Conservation (phyloP, 2,329 filamentous ascomycete genomes). For the Orbilia brochopaga region DNA sequence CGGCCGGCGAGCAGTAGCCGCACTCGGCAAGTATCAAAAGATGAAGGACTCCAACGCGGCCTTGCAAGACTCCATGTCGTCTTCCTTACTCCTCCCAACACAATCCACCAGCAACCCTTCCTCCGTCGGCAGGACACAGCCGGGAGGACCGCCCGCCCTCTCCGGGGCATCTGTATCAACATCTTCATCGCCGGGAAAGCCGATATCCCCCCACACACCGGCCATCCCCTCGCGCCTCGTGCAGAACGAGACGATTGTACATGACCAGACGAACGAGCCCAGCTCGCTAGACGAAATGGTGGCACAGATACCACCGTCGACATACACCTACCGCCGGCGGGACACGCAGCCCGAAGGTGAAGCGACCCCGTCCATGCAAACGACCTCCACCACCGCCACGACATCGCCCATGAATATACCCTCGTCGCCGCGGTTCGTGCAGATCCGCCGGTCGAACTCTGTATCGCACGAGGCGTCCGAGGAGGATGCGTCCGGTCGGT, state of each 20-base stretch:
- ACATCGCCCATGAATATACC: conserved; percentile 55
- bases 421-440: conserved; percentile 52
- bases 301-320: conserved; percentile 27
- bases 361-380: conserved; percentile 11
- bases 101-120: conserved; percentile 53
- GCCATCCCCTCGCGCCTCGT: conserved; percentile 85
- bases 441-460: conserved; percentile 53
- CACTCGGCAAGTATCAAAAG: conserved; percentile 81
- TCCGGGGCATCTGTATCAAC: conserved; percentile 75
- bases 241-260: conserved; percentile 48
- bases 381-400: conserved; percentile 49
- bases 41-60: conserved; percentile 89
- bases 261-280: conserved; percentile 27
- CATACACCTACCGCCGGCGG: conserved; percentile 31
- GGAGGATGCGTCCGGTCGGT: conserved; percentile 31
- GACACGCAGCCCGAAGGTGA: conserved; percentile 28
- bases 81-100: conserved; percentile 78
- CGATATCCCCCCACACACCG: conserved; percentile 87
- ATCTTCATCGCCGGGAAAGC: conserved; percentile 87
- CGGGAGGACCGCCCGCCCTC: conserved; percentile 67
- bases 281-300: conserved; percentile 40
- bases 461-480: conserved; percentile 50
- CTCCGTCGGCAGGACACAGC: conserved; percentile 66
- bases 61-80: conserved; percentile 90
- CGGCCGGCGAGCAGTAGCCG: conserved; percentile 75